Base-by-base conservation (phyloP, 2,329 filamentous ascomycete species). In the Bisporella sp. region DNA sequence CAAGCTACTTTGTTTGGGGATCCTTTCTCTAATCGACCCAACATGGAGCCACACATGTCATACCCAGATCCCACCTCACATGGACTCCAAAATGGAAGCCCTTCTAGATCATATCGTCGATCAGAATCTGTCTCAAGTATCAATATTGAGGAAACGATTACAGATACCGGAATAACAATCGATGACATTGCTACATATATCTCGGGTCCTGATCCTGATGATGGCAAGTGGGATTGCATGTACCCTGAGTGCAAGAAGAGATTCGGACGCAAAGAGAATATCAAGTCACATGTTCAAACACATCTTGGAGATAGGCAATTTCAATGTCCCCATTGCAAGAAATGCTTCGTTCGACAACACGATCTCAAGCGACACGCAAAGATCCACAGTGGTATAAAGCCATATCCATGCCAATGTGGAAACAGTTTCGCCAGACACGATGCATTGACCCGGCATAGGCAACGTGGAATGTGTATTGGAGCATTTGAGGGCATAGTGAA, bases 211-310 rank as follows among this genome's bases (percentile, higher is more conserved):
- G 85, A 89, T 59, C 73, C 81, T 3, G 66, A 68, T n/a, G 86
- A 90, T 59, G 84, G 84, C 59, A 90, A 89, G 68, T 93, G 86
- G 85, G 74, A 83, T 5, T 93, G 87, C 65, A 69, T 81, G n/a
- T 91, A 72, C 60, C 73, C 89, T 6, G 84, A 83, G 31, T 99
- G 93, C 69, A 80, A 84, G 59, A 95, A 96, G 69, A 81, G 84
- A 48, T 97, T 99, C 65, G 92, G 91, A n/a, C 82, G 93, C 60
- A 95, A 96, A 68, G 93, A 99, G 69, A 97, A 99, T 71, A 96
- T 97, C 74, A 95, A 96, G 67, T 95, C 91, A 1, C 93, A 99
- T 67, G 89, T 99, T 11, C 93, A 99, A 70, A 99, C 93, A 4
- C 93, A 99, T 69, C 84, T 99, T 57, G 93, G 95, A 62, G 93